Percentiles rank a stretch among this genome's conserved stretches.
Conservation (phyloP, 108 stramenopile genomes). For the Cyclotella distinguenda region DNA sequence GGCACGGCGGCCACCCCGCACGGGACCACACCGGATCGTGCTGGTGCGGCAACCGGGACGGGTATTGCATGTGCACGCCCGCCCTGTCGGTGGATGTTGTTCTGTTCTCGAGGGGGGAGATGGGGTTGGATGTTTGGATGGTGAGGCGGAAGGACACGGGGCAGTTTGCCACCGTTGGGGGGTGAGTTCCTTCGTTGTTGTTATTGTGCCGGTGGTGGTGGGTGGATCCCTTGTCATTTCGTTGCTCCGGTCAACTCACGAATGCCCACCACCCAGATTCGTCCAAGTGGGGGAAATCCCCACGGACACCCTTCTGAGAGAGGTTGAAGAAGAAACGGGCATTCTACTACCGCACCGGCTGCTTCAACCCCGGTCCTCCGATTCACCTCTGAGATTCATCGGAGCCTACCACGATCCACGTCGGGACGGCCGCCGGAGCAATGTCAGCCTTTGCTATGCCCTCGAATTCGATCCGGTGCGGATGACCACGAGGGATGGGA, state of each 20-base stretch:
- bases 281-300: constrained; percentile 76
- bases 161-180: constrained; percentile 84
- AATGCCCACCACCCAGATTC: constrained; percentile 46
- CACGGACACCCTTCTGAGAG: constrained; percentile 66
- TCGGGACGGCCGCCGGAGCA: constrained; percentile 74
- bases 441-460: constrained; percentile 58
- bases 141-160: constrained; percentile 77
- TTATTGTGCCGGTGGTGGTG: neutral
- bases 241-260: neutral
- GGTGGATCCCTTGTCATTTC: neutral
- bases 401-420: constrained; percentile 87
- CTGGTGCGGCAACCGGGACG: constrained; percentile 67
- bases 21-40: constrained; percentile 59
- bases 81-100: constrained; percentile 82
- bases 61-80: constrained; percentile 88
- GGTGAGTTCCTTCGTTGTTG: constrained; percentile 28
- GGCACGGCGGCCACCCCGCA: constrained; percentile 52
- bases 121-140: constrained; percentile 61
- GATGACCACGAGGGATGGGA: constrained; percentile 39
- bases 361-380: neutral
- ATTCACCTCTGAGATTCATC: constrained; percentile 50
- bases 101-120: constrained; percentile 37
- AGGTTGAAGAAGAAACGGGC: constrained; percentile 81
- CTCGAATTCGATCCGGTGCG: constrained; percentile 36
- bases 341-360: constrained; percentile 41